These are phyloP conservation scores for Camelina hispida DNA, from an alignment of 345 rosid species.

Conservation along the genomic window DNA sequence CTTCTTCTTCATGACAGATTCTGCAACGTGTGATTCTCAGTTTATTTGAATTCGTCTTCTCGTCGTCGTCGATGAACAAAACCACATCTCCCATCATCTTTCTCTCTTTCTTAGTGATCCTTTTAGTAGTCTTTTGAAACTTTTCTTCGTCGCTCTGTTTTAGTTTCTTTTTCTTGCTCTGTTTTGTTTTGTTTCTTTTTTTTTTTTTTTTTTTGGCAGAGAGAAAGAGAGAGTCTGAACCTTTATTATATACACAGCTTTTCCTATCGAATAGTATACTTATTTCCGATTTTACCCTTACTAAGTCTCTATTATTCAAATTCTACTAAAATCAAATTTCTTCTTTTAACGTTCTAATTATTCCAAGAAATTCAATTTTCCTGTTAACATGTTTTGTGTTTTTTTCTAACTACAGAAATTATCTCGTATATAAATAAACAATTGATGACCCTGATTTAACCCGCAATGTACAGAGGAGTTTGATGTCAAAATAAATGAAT, in stretches of 20 bases:
- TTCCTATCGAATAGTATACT: not conserved
- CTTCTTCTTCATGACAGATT: slow-evolving; percentile 89
- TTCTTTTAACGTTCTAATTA: too few species aligned
- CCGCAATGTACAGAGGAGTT: too few species aligned
- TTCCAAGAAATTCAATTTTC: not conserved
- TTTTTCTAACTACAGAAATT: not conserved
- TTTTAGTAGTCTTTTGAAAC: not conserved
- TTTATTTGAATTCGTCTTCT: slow-evolving; percentile 43
- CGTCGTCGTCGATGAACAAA: slow-evolving; percentile 46
- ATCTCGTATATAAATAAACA: too few species aligned
- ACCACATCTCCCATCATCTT: slow-evolving; percentile 72
- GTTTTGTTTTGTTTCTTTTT: slow-evolving; percentile 6
- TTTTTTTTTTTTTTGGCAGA: not conserved
- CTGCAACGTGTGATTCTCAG: slow-evolving; percentile 61
- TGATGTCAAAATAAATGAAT: not conserved
- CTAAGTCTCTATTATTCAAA: not conserved
- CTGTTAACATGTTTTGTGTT: not conserved
- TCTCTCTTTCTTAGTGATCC: slow-evolving; percentile 20
- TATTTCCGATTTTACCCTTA: slow-evolving; percentile 35
- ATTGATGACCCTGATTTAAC: too few species aligned
- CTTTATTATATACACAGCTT: slow-evolving; percentile 24
- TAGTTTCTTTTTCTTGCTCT: slow-evolving; percentile 16
- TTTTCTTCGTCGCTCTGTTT: slow-evolving; percentile 5
- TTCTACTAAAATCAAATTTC: slow-evolving; percentile 1
- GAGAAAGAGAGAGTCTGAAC: slow-evolving; percentile 17